These are phyloP conservation scores for Tulasnella sp. DNA, from an alignment of 768 basidiomycete species.

Conservation along the genomic window DNA sequence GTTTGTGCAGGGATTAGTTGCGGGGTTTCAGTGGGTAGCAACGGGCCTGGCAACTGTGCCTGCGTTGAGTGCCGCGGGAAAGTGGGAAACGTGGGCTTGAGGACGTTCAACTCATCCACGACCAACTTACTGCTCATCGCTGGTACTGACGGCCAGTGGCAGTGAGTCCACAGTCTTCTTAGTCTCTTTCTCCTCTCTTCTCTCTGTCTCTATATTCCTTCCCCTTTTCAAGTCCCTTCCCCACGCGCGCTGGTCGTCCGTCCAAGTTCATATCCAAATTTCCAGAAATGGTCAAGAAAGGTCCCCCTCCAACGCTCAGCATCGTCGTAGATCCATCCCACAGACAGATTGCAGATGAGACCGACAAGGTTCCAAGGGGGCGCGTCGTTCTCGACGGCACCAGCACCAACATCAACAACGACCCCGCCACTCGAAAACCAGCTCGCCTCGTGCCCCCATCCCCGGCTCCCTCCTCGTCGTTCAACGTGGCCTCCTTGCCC, in stretches of 20 bases:
- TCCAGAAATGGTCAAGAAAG: constrained; percentile 7
- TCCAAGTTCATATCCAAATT: not conserved
- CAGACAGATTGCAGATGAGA: constrained; percentile 2
- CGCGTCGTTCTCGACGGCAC: constrained; percentile 5
- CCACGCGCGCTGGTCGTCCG: constrained; percentile 3
- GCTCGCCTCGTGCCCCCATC: constrained; percentile 2
- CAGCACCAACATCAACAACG: not conserved
- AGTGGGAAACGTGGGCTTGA: not conserved
- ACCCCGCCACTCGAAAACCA: not conserved
- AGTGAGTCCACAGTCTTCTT: not conserved
- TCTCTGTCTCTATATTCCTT: not conserved
- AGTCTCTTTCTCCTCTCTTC: not conserved
- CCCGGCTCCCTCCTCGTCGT: not conserved
- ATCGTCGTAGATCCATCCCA: constrained; percentile 12
- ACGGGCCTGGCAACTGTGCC: not conserved
- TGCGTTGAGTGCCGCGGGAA: not conserved
- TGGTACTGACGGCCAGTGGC: not conserved
- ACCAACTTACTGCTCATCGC: not conserved
- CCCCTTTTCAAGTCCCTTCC: not conserved
- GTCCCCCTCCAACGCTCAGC: constrained; percentile 3
- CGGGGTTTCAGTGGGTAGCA: not conserved
- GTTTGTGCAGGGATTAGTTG: not conserved
- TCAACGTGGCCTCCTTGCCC: not conserved
- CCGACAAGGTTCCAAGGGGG: constrained; percentile 8
- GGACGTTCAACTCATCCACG: not conserved